Evolutionary conservation across 139 green algal genomes (phyloP), one percentile per base, ranked within the genome.

Genomic region (Chlorella ohadii): DNA sequence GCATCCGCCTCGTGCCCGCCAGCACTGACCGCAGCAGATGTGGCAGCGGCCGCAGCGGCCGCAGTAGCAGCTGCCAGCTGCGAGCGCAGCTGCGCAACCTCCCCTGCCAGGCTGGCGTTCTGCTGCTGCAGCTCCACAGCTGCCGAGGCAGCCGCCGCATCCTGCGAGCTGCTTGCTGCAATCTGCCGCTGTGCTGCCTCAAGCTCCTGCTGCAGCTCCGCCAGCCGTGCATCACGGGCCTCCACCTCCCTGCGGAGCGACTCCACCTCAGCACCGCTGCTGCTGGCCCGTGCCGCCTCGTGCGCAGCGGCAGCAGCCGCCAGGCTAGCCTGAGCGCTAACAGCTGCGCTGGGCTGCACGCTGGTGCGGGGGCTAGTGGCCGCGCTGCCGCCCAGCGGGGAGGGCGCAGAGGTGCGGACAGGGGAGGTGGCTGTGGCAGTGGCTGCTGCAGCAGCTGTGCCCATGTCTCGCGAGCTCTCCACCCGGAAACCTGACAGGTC

Each of bases 401-500:
- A 59, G 51, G 51, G 51, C 51, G 51, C 51, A 59, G 51, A 20
- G 12, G 51, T 59, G 51, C 51, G 51, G 12, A 59, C 51, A 9
- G 51, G 51, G 20, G 47, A 41, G 47, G 16, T 19, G 22, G 76
- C 76, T 11, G 57, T 25, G 4, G 56, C 36, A 3, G 36, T 23
- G 20, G 34, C 7, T 27, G 59, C 56, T 4, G 76, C 59, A 6
- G 51, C 51, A 16, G 44, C 44, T 55, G 44, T 4, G 17, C 12
- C 36, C 38, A 82, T 27, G 36, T 47, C 76, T 1, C 76, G 76
- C 0, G 74, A 80, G 76, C 36, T 59, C 0, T 82, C 76, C 59
- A 72, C 38, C 17, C 76, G 56, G 76, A 82, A 82, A 36, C 76
- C 76, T 38, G 34, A 59, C 36, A 82, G 36, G 36, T 82, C 76